phyloP scores from a whole-genome alignment of 306 rosid genomes.

The Trichosanthes cucumerina region DNA sequence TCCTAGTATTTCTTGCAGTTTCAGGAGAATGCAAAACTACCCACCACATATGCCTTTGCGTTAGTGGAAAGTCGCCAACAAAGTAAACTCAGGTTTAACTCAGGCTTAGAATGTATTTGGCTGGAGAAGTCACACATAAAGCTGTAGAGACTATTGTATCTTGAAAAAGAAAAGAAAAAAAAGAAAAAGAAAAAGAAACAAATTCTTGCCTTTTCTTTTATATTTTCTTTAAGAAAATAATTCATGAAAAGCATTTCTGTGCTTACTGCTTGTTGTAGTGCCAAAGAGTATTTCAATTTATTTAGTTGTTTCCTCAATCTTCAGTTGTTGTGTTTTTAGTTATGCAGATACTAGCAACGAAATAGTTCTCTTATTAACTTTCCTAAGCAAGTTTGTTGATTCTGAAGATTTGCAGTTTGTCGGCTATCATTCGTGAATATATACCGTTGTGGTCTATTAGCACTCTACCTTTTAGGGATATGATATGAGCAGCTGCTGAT shows the following conservation, averaged over 20 bases:
- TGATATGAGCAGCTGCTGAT: conserved; percentile 51
- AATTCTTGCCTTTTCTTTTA: neutral
- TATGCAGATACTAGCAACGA: neutral
- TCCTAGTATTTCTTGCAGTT: conserved; percentile 26
- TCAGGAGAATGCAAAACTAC: conserved; percentile 34
- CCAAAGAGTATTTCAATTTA: neutral
- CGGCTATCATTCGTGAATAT: conserved; percentile 83
- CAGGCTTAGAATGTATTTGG: conserved; percentile 61
- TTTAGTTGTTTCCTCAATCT: neutral
- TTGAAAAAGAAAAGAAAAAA: too few species aligned
- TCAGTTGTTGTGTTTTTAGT: neutral
- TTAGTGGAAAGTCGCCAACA: conserved; percentile 58
- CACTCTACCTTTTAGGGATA: conserved; percentile 68
- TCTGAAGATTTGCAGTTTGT: conserved; percentile 79
- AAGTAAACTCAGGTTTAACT: too few species aligned
- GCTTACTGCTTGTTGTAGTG: neutral
- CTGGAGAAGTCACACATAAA: conserved; percentile 46
- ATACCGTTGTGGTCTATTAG: conserved; percentile 51
- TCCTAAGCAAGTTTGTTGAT: neutral
- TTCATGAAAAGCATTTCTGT: neutral
- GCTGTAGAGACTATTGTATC: conserved; percentile 29
- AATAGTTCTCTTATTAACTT: neutral
- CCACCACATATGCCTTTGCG: conserved; percentile 69
- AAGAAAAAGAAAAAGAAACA: too few species aligned
- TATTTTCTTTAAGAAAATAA: neutral